Evolutionary conservation across 129 eudicot genomes (phyloP), one percentile per base, ranked within the genome.

Genomic region (Escallonia herrerae): DNA sequence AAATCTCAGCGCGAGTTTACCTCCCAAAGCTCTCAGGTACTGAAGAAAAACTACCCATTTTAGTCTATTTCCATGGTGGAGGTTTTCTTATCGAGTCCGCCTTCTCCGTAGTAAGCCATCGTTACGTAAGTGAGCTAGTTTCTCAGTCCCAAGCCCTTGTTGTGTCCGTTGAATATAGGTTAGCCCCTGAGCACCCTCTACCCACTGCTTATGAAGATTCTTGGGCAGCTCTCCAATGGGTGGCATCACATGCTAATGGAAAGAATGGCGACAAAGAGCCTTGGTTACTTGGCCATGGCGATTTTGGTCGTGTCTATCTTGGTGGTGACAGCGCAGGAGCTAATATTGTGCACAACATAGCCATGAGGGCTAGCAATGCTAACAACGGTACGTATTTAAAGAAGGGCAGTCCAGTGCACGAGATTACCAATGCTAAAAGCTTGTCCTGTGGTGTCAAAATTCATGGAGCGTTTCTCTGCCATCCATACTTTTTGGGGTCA

Each of bases 31-130:
- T 65, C 69, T 6, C 73, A 46, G 33, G 45, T 13, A 39, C 47
- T 5, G 43, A 44, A 40, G 64, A 57, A 2, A 80, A 74, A 40
- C 83, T 76, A 13, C 93, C 88, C 10, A 61, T 86, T 55, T 64
- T 86, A 43, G 67, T 82, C 50, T 86, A 86, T 74, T 82, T 56
- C 74, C 93, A 86, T 14, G 87, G 85, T 10, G 93, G 93, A 12
- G 88, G 74, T 1, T 86, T 86, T 51, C 68, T 76, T 14, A 66
- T 82, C 14, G 88, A 71, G n/a, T 73, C 87, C 9, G 78, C 91
- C n/a, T 81, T 75, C 70, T 71, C 84, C 6, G 15, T 55, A 57
- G 3, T 37, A 6, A 33, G 71, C 43, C 79, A 82, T 62, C 61
- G 56, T 42, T 82, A 63, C 71, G 11, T 77, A 0, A 83, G 67